Percentiles rank a stretch among this genome's conserved stretches.
These are phyloP conservation scores for Eucalyptus leucophloia DNA, from an alignment of 345 rosid genomes.

Conservation along the genomic window DNA sequence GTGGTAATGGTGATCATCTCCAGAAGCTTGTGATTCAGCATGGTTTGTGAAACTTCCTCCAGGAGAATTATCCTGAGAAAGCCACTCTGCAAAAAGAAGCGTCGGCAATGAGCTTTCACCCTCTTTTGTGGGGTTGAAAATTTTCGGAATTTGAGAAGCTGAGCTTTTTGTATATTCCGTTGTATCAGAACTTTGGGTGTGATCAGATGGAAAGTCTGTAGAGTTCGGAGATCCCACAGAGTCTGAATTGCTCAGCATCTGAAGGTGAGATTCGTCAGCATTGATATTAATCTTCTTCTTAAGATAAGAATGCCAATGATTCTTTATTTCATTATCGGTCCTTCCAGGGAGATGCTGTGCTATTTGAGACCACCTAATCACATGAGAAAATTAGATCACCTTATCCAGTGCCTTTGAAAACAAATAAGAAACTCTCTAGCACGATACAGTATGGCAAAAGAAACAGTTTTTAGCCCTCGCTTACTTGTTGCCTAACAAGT, in stretches of 20 bases:
- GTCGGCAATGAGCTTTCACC: background rate
- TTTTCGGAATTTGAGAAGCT: background rate
- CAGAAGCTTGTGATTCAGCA: background rate
- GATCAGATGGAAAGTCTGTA: background rate
- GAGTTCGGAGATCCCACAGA: background rate
- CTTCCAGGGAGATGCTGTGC: constrained; percentile 87
- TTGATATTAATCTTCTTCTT: background rate
- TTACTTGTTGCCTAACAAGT: constrained; percentile 86
- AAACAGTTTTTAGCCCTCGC: background rate
- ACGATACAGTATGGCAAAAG: background rate
- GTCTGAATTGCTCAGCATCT: background rate
- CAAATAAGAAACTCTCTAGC: background rate
- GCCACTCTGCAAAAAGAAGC: constrained; percentile 5
- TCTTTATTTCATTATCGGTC: constrained; percentile 93
- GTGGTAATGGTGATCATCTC: background rate
- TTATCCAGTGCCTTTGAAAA: background rate
- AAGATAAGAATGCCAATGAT: constrained; percentile 83
- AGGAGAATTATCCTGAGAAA: background rate
- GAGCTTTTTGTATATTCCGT: background rate
- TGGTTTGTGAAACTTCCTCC: background rate
- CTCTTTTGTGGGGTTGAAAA: background rate
- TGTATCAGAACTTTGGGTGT: background rate
- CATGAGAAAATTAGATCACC: background rate
- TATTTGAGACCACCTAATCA: constrained; percentile 78
- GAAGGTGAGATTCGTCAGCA: background rate